Base-by-base conservation (phyloP, 108 stramenopile species). In the Pseudonitzschia delicatissima region DNA sequence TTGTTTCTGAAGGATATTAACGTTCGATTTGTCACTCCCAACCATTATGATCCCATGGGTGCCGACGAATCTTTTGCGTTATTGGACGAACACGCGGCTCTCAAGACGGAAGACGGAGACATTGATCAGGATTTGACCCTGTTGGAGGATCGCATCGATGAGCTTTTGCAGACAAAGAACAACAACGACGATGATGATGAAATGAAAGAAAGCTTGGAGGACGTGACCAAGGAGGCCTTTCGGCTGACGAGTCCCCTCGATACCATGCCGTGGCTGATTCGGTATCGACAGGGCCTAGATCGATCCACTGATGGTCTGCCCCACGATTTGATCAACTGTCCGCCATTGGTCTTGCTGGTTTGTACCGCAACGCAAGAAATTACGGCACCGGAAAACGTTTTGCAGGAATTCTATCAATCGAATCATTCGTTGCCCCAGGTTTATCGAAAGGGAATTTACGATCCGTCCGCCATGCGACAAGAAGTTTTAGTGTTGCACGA, bases 401-500 rank as follows among this genome's bases (percentile, higher is more conserved):
- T 85, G 37, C 68, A 77, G 45, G 77, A 71, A 51, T 55, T 79
- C n/a, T 33, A 57, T 37, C 50, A 65, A 31, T 67, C 69, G 37
- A 77, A 80, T 0, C 83, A 88, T 65, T 75, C 80, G 48, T 70
- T 93, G 66, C 92, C 92, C 15, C 51, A 78, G 5, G 64, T 73
- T 1, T 93, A 81, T 69, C 70, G 76, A 9, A 79, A 84, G 73
- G 84, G 86, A 11, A 32, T 77, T 34, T 88, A 74, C 57, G 87
- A 93, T 82, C 83, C 88, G 2, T 74, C 73, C 45, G 68, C 68
- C 6, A 36, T 93, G 37, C 69, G 81, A 51, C 75, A 83, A 39
- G 84, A 93, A 62, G 87, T 83, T 49, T 75, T 93, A 61, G 74
- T 93, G 15, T 67, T 93, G 73, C 92, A 93, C 64, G 92, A 93